Percentiles rank a stretch among this genome's conserved stretches.
phyloP scores from a whole-genome alignment of 2,329 filamentous ascomycete species.

The Alternaria sp. region DNA sequence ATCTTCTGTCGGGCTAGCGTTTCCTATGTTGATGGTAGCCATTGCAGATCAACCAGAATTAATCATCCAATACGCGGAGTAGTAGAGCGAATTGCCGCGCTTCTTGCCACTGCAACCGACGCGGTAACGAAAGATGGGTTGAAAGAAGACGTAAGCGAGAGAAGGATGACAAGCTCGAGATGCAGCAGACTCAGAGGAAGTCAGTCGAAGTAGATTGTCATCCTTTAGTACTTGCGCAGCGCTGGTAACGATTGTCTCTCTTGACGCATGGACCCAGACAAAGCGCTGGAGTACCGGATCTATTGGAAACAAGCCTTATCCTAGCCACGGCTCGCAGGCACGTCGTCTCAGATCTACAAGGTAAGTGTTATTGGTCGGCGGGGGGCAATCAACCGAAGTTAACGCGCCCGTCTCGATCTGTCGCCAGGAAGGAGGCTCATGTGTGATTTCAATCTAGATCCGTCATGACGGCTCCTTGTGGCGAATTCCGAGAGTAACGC shows the following conservation, averaged over 20 bases:
- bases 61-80: constrained; percentile 32
- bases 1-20: constrained; percentile 38
- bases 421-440: constrained; percentile 34
- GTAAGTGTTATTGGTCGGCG: constrained; percentile 42
- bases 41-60: constrained; percentile 38
- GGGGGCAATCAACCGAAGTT: constrained; percentile 46
- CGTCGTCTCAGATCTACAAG: constrained; percentile 39
- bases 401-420: constrained; percentile 38
- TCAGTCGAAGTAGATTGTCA: constrained; percentile 44
- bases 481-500: constrained; percentile 35
- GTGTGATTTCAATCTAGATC: constrained; percentile 43
- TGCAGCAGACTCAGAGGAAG: constrained; percentile 23
- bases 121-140: constrained; percentile 12
- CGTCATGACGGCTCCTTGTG: constrained; percentile 37
- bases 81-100: constrained; percentile 39
- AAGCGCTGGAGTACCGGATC: constrained; percentile 48
- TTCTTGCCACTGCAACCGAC: constrained; percentile 33
- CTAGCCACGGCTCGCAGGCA: constrained; percentile 45
- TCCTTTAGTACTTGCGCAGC: constrained; percentile 48
- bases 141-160: constrained; percentile 8
- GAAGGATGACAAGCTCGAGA: constrained; percentile 19
- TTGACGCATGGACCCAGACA: constrained; percentile 39
- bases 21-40: constrained; percentile 42
- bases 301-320: constrained; percentile 50
- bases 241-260: constrained; percentile 33